Evolutionary conservation across 441 rosid species (phyloP).

Genomic region (Gossypium gossypioides): DNA sequence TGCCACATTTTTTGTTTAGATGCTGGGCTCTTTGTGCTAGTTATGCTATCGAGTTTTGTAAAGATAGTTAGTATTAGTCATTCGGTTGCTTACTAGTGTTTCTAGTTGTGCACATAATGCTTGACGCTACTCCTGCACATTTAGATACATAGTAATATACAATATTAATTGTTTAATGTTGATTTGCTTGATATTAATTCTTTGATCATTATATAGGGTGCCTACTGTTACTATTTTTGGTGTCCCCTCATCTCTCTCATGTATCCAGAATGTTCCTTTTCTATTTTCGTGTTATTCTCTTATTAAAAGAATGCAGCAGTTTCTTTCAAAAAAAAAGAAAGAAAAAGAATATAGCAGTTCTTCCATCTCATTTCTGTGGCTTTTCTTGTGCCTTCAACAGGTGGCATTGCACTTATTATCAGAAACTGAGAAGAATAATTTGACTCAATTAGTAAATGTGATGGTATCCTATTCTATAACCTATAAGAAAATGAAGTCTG

Average conservation of each 20-base stretch:
- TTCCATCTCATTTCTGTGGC: constrained; percentile 1
- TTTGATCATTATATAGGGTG: not conserved
- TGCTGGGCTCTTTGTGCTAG: not conserved
- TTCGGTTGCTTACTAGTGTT: not conserved
- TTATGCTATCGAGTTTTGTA: not conserved
- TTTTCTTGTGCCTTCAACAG: constrained; percentile 31
- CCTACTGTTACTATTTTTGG: not conserved
- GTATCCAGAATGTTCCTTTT: not conserved
- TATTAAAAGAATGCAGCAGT: not conserved
- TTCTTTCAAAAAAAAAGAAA: no score
- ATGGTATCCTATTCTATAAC: constrained; percentile 76
- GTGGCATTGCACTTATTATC: constrained; percentile 75
- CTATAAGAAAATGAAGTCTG: constrained; percentile 50
- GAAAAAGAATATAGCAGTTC: not conserved
- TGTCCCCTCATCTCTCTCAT: not conserved
- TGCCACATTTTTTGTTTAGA: not conserved
- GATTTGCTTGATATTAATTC: not conserved
- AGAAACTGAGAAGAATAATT: constrained; percentile 61
- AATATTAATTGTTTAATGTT: not conserved
- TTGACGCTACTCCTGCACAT: not conserved
- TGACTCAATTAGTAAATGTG: constrained; percentile 49
- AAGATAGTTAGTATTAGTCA: not conserved
- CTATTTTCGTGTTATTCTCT: not conserved
- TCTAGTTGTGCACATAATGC: not conserved
- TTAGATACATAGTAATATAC: not conserved